A percentile compares a stretch with the other conserved stretches of the same genome.
These are phyloP conservation scores for Collybia sp. DNA, from an alignment of 768 basidiomycete genomes.

Conservation along the genomic window DNA sequence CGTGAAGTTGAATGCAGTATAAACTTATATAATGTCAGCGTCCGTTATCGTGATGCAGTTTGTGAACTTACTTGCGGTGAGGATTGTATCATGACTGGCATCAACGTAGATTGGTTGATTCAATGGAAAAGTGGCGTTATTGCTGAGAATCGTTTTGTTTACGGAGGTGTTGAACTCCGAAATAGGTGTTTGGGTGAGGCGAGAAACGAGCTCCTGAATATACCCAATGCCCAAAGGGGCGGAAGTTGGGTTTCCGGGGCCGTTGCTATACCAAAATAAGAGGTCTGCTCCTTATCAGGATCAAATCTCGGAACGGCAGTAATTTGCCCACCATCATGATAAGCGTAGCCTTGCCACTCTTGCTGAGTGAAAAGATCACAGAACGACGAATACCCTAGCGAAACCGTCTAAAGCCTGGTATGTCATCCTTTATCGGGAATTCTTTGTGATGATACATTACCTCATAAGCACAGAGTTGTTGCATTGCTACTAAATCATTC, in stretches of 20 bases:
- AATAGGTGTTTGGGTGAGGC: constrained; percentile 60
- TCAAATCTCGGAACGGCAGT: not conserved
- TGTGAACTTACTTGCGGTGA: constrained; percentile 47
- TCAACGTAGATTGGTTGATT: constrained; percentile 64
- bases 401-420: constrained; percentile 51
- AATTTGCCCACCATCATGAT: constrained; percentile 32
- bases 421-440: not conserved
- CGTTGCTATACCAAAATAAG: constrained; percentile 58
- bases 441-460: constrained; percentile 24
- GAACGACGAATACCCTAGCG: constrained; percentile 73
- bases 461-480: constrained; percentile 73
- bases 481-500: constrained; percentile 54
- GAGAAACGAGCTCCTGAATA: constrained; percentile 65
- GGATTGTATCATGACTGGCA: constrained; percentile 69
- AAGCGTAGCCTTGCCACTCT: constrained; percentile 79
- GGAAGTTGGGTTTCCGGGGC: constrained; percentile 65
- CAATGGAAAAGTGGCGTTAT: constrained; percentile 48
- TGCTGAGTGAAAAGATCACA: constrained; percentile 75
- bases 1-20: constrained; percentile 72
- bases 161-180: constrained; percentile 52
- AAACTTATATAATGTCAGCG: constrained; percentile 28
- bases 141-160: constrained; percentile 62
- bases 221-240: constrained; percentile 63
- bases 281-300: constrained; percentile 28
- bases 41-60: not conserved